phyloP scores from a whole-genome alignment of 257 asterid genomes.

The Przewalskia tangutica region DNA sequence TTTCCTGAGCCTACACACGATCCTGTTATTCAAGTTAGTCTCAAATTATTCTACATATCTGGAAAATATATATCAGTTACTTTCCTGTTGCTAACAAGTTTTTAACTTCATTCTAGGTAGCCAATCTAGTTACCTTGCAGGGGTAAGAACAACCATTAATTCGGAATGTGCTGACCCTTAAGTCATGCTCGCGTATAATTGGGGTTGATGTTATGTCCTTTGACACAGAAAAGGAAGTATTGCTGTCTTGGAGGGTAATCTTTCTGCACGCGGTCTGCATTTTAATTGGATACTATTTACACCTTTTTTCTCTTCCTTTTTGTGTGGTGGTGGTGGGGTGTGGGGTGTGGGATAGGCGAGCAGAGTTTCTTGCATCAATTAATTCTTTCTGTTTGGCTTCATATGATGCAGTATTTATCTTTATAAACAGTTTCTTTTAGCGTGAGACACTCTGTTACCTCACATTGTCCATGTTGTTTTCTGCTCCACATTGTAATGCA shows the following conservation, averaged over 20 bases:
- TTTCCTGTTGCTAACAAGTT: constrained; percentile 15
- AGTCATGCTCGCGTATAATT: constrained; percentile 92
- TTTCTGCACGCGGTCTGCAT: not conserved
- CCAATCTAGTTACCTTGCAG: constrained; percentile 89
- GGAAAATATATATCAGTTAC: constrained; percentile 4
- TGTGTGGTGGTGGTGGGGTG: not conserved
- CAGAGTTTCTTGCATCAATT: not conserved
- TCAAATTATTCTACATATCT: not conserved
- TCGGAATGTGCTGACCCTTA: constrained; percentile 95
- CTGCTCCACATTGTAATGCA: constrained; percentile 1
- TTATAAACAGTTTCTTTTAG: not conserved
- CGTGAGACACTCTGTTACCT: not conserved
- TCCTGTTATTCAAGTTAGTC: constrained; percentile 90
- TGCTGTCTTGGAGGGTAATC: constrained; percentile 96
- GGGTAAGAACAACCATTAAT: constrained; percentile 86
- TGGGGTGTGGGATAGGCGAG: not conserved
- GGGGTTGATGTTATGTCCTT: constrained; percentile 98
- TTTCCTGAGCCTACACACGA: constrained; percentile 97
- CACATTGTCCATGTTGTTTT: not conserved
- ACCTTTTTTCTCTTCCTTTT: not conserved
- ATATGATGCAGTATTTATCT: not conserved
- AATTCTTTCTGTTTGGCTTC: not conserved
- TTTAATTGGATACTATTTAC: not conserved
- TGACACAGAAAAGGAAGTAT: constrained; percentile 80
- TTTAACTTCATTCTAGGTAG: constrained; percentile 44